Conservation (phyloP, 495 filamentous ascomycete genomes). For the Annulohypoxylon stygium region DNA sequence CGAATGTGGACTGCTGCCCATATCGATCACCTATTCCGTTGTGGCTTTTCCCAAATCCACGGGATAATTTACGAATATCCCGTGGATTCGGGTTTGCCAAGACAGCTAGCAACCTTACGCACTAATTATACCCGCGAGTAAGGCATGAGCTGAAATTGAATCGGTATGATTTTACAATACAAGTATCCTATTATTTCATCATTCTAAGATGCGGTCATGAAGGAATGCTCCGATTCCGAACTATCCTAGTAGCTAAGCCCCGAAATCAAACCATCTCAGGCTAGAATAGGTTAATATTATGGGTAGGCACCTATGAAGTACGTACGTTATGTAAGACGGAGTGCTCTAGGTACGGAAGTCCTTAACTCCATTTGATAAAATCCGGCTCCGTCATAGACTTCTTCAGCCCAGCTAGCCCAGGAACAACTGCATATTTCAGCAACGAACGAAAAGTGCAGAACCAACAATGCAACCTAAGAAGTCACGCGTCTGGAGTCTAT, state of each 20-base stretch:
- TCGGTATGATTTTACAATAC: not conserved
- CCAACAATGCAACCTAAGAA: not conserved
- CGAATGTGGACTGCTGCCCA: not conserved
- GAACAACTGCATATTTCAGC: not conserved
- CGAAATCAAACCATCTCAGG: not conserved
- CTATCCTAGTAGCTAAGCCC: not conserved
- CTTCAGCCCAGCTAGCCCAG: not conserved
- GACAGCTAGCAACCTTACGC: too few species aligned
- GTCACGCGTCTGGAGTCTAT: not conserved
- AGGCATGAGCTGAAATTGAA: not conserved
- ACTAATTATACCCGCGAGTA: too few species aligned
- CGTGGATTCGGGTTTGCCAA: not conserved
- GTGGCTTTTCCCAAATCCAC: not conserved
- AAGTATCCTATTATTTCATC: not conserved
- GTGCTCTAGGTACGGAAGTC: not conserved
- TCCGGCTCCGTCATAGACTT: not conserved
- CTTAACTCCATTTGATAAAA: constrained; percentile 10
- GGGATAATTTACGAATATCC: not conserved
- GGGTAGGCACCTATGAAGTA: not conserved
- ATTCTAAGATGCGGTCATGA: not conserved
- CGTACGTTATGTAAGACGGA: constrained; percentile 15
- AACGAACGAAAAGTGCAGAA: not conserved
- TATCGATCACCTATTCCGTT: not conserved
- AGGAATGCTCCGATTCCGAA: constrained; percentile 12
- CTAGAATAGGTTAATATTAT: not conserved